A percentile compares a stretch with the other conserved stretches of the same genome.
Evolutionary conservation across 176 grass and related monocot species (phyloP).

Genomic region (Saccharum officinarum): DNA sequence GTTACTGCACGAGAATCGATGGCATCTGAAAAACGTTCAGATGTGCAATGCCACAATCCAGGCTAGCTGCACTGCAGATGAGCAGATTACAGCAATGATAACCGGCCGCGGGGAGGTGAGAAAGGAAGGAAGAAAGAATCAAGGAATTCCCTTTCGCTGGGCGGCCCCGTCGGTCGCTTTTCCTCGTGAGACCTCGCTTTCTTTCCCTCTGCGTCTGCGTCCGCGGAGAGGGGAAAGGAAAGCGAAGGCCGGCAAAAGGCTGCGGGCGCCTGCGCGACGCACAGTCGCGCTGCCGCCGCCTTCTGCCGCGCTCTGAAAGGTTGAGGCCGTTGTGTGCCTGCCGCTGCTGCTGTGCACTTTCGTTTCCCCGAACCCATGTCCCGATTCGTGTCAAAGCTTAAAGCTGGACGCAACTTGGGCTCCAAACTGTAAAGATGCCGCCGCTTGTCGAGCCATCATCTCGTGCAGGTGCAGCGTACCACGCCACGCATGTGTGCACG

Average conservation of each 20-base stretch:
- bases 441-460: neutral
- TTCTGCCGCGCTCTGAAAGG: constrained; percentile 21
- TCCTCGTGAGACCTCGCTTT: constrained; percentile 18
- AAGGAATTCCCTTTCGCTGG: constrained; percentile 13
- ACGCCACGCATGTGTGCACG: neutral
- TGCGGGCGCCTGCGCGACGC: constrained; percentile 31
- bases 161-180: constrained; percentile 11
- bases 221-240: neutral
- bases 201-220: neutral
- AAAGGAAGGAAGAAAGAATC: neutral
- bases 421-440: constrained; percentile 24
- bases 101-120: neutral
- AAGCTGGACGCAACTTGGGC: constrained; percentile 38
- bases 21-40: neutral
- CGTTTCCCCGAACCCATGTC: neutral
- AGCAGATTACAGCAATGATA: constrained; percentile 44
- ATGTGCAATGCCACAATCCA: neutral
- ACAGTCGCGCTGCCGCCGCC: constrained; percentile 19
- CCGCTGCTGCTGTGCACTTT: no score
- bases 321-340: constrained; percentile 21
- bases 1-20: neutral
- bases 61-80: neutral
- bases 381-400: constrained; percentile 46
- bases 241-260: constrained; percentile 33
- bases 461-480: no score